Evolutionary conservation across 2,329 filamentous ascomycete species (phyloP).

Genomic region (Chaetomiaceae sp.): DNA sequence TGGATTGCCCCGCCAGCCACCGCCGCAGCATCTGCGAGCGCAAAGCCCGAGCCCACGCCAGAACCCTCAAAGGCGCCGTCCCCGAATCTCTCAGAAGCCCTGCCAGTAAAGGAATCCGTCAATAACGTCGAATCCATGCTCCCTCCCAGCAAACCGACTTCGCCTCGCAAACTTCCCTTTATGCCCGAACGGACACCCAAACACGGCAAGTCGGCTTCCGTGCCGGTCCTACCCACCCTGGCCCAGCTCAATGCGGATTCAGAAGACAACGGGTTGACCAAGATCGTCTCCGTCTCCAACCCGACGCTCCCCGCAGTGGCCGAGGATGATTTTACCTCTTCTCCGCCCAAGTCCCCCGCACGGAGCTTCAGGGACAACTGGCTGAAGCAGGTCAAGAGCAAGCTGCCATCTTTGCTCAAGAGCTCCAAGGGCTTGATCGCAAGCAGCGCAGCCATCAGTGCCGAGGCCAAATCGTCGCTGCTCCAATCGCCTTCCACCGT

Average conservation of each 20-base stretch:
- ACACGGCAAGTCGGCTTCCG: slow-evolving; percentile 61
- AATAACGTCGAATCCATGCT: slow-evolving; percentile 44
- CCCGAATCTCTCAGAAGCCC: slow-evolving; percentile 57
- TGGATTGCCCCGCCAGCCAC: slow-evolving; percentile 55
- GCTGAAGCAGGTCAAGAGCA: slow-evolving; percentile 87
- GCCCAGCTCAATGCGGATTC: slow-evolving; percentile 21
- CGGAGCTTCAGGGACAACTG: slow-evolving; percentile 65
- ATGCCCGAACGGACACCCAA: slow-evolving; percentile 33
- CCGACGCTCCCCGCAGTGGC: slow-evolving; percentile 46
- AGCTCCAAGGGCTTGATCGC: slow-evolving; percentile 81
- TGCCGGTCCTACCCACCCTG: slow-evolving; percentile 46
- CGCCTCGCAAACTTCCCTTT: slow-evolving; percentile 34
- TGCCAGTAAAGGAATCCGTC: slow-evolving; percentile 45
- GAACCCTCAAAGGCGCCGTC: slow-evolving; percentile 53
- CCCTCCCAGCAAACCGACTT: slow-evolving; percentile 36
- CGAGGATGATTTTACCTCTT: slow-evolving; percentile 39
- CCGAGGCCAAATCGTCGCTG: slow-evolving; percentile 53
- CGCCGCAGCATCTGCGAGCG: slow-evolving; percentile 32
- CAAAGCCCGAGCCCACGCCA: slow-evolving; percentile 42
- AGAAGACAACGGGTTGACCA: slow-evolving; percentile 44
- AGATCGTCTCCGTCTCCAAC: slow-evolving; percentile 58
- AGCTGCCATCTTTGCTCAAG: slow-evolving; percentile 84
- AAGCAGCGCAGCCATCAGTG: slow-evolving; percentile 63
- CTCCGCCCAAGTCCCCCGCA: slow-evolving; percentile 53
- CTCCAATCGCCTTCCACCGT: slow-evolving; percentile 50